Conservation (phyloP, 1,284 basidiomycete species). For the Heterobasidion parviporum region DNA sequence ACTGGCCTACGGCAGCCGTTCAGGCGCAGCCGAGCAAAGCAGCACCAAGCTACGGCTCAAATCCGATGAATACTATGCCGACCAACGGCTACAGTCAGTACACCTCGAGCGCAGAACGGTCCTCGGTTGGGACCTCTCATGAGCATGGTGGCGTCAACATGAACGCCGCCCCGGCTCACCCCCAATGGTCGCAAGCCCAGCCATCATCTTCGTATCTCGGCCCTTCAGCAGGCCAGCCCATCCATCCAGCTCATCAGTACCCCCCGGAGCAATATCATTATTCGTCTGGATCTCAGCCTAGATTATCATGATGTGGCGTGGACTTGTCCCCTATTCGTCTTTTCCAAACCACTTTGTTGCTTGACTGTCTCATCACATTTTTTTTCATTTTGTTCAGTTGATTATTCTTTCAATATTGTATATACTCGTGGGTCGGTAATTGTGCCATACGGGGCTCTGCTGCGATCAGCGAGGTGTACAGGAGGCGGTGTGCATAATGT, state of each 20-base stretch:
- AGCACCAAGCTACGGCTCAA: neutral
- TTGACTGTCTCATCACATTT: neutral
- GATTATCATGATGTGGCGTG: constrained; percentile 6
- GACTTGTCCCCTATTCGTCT: neutral
- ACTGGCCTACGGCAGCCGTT: neutral
- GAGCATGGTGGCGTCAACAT: neutral
- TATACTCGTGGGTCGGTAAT: neutral
- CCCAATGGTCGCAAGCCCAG: neutral
- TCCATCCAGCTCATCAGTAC: neutral
- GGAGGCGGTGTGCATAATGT: neutral
- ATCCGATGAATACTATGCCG: neutral
- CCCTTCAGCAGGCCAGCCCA: neutral
- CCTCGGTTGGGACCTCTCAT: constrained; percentile 5
- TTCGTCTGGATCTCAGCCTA: constrained; percentile 2
- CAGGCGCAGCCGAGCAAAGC: neutral
- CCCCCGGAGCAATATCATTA: constrained; percentile 7
- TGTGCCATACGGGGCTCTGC: neutral
- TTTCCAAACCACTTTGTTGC: neutral
- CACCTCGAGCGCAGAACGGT: constrained; percentile 6
- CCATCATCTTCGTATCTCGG: neutral
- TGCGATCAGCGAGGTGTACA: neutral
- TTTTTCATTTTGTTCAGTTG: neutral
- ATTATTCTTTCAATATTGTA: neutral
- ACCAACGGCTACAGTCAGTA: constrained; percentile 2
- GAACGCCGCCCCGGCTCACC: neutral